Evolutionary conservation across 192 early-diverging fungal genomes (phyloP).

Genomic region (Coemansia sp.): DNA sequence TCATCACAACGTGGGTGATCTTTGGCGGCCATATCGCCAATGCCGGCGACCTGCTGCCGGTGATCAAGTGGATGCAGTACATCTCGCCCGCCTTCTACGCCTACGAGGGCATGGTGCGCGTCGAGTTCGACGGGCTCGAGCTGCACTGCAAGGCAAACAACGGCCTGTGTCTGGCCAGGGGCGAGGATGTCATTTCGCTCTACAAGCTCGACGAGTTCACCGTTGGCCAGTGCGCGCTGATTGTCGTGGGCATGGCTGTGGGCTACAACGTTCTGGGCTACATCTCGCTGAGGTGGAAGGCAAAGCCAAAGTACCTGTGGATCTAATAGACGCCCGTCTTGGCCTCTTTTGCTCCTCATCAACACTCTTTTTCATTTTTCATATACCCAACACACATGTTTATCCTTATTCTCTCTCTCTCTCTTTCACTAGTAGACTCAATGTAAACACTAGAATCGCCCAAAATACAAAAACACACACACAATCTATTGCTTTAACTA

Average conservation of each 20-base stretch:
- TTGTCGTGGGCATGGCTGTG: conserved; percentile 39
- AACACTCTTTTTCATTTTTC: neutral
- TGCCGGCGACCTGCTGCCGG: conserved; percentile 49
- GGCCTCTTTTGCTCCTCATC: too few relatives aligned
- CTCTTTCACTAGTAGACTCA: neutral
- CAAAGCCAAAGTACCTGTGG: conserved; percentile 51
- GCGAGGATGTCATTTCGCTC: conserved; percentile 49
- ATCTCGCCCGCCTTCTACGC: conserved; percentile 51
- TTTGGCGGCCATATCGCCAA: conserved; percentile 56
- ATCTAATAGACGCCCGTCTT: conserved; percentile 13
- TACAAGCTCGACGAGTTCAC: conserved; percentile 50
- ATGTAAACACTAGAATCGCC: neutral
- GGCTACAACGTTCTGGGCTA: conserved; percentile 45
- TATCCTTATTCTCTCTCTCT: neutral
- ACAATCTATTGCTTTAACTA: neutral
- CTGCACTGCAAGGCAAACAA: conserved; percentile 49
- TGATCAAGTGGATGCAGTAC: conserved; percentile 56
- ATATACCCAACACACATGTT: neutral
- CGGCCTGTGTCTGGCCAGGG: conserved; percentile 48
- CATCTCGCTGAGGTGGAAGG: conserved; percentile 48
- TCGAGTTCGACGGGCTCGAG: conserved; percentile 47
- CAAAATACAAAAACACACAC: neutral
- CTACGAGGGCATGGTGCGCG: conserved; percentile 53
- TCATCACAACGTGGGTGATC: conserved; percentile 48
- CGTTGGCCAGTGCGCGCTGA: conserved; percentile 45